These are phyloP conservation scores for Podila epicladia DNA, from an alignment of 192 early-diverging fungal genomes.

Conservation along the genomic window DNA sequence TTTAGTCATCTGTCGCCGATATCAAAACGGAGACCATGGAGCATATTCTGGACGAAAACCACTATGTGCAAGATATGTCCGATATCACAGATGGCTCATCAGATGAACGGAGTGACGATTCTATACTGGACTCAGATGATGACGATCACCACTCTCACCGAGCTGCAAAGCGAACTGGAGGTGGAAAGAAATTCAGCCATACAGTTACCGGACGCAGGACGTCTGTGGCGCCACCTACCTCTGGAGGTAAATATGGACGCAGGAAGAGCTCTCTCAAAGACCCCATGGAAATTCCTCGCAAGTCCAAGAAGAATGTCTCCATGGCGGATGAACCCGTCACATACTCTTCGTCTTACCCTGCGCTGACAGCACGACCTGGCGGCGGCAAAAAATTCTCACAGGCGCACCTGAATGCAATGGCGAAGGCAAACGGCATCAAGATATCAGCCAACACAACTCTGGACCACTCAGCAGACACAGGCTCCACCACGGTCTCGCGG, in stretches of 20 bases:
- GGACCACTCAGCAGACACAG: neutral
- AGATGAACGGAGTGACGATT: conserved; percentile 16
- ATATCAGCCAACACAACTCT: neutral
- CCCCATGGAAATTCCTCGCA: conserved; percentile 9
- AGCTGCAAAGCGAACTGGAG: conserved; percentile 9
- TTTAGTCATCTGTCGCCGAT: conserved; percentile 24
- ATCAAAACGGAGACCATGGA: conserved; percentile 22
- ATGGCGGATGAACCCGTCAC: conserved; percentile 26
- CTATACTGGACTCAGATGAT: conserved; percentile 5
- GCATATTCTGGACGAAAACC: conserved; percentile 10
- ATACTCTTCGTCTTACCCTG: neutral
- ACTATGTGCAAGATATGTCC: conserved; percentile 20
- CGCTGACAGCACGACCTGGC: conserved; percentile 4
- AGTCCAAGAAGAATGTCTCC: conserved; percentile 44
- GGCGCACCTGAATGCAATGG: conserved; percentile 42
- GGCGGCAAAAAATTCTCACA: conserved; percentile 51
- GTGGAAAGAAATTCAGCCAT: conserved; percentile 29
- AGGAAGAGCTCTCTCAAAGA: conserved; percentile 49
- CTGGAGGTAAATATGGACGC: conserved; percentile 42
- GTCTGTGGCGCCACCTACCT: conserved; percentile 11
- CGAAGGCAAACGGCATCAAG: conserved; percentile 2
- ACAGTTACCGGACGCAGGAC: neutral
- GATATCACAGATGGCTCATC: conserved; percentile 21
- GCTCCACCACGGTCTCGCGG: conserved; percentile 8
- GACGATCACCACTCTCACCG: conserved; percentile 9